Evolutionary conservation across 371 early-diverging fungal species (phyloP), one percentile per base, ranked within the genome.

Genomic region (Rhizopus arrhizus): DNA sequence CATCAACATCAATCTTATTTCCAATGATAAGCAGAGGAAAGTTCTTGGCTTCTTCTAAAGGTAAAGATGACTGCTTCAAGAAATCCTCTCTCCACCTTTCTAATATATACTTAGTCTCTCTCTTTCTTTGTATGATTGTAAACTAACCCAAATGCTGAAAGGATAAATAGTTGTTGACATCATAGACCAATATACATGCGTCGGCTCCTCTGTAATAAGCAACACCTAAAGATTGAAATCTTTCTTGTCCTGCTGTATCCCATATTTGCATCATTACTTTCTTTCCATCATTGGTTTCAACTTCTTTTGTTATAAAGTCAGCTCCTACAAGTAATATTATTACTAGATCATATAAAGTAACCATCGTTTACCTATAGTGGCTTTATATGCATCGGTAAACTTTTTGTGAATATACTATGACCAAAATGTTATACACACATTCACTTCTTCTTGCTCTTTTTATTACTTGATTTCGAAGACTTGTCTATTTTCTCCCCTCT

Each of bases 201-300:
- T 99, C 98, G 31, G 99, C 97, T 40, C 97, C 98, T 58, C 97
- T 88, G 74, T 97, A 99, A 70, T 95, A 98, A 11, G 91, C 92
- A 40, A 95, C 96, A 41, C 98, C 98, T 42, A 99, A 86, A 16
- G 92, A 91, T 74, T 95, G 95, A 83, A 98, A 99, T 45, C 98
- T 86, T 74, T 96, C 96, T 84, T 92, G 95, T 57, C 92, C 94
- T 33, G 95, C 95, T 28, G 96, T 95, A 68, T 91, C 92, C 93
- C 92, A 93, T 31, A 71, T 66, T 31, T 73, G 81, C 58, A 76
- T 65, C 51, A 74, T 93, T 2, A 90, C 88, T 53, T 84, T 74
- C 36, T 85, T 85, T 53, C 90, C 91, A 59, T 92, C 92, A 38
- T 90, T 85, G 32, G 84, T 78, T 38, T 79, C 72, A 16, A 96